Evolutionary conservation across 2,329 filamentous ascomycete species (phyloP).

Genomic region (Teratosphaeria zuluensis): DNA sequence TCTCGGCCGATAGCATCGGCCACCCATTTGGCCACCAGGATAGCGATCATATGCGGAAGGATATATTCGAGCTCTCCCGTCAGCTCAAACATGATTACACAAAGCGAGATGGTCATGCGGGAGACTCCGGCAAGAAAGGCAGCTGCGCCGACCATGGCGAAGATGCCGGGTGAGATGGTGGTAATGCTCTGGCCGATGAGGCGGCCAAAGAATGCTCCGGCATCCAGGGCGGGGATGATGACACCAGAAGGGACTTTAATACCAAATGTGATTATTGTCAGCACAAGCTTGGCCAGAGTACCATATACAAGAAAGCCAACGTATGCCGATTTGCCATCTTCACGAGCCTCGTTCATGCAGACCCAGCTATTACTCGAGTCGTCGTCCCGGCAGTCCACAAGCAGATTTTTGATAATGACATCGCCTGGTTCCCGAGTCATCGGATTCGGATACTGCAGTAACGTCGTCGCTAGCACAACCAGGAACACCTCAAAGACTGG

Average conservation of each 20-base stretch:
- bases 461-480: conserved; percentile 43
- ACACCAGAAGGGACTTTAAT: conserved; percentile 52
- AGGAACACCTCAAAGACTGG: conserved; percentile 48
- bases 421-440: conserved; percentile 47
- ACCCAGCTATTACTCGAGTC: conserved; percentile 35
- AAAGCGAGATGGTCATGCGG: conserved; percentile 49
- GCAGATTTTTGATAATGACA: conserved; percentile 45
- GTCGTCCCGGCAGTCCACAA: conserved; percentile 43
- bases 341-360: conserved; percentile 39
- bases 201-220: conserved; percentile 49
- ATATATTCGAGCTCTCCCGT: conserved; percentile 51
- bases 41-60: conserved; percentile 49
- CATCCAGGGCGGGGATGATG: conserved; percentile 51
- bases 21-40: conserved; percentile 50
- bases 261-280: conserved; percentile 51
- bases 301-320: conserved; percentile 45
- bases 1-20: conserved; percentile 45
- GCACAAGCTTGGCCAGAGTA: conserved; percentile 44
- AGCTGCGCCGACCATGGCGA: conserved; percentile 51
- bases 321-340: conserved; percentile 32
- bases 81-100: conserved; percentile 54
- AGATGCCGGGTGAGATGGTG: conserved; percentile 47
- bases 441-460: conserved; percentile 49
- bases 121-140: conserved; percentile 51
- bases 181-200: conserved; percentile 39